A percentile compares a stretch with the other conserved stretches of the same genome.
These are phyloP conservation scores for Oryza coarctata DNA, from an alignment of 176 grass and related monocot species.

Conservation along the genomic window DNA sequence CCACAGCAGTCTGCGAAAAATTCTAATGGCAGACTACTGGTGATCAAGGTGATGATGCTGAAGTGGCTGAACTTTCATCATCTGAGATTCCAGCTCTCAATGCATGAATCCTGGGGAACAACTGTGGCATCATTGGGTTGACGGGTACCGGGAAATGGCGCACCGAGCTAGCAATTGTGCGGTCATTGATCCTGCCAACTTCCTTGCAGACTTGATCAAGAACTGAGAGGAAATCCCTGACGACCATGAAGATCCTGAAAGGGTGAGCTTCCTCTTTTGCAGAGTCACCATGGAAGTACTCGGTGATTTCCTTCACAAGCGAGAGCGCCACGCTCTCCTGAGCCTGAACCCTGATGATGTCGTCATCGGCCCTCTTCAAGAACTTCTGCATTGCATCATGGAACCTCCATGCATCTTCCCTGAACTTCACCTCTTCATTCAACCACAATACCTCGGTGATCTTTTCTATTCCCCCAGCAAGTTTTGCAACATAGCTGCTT, in stretches of 20 bases:
- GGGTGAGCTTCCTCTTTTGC: slow-evolving; percentile 91
- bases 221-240: slow-evolving; percentile 79
- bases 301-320: slow-evolving; percentile 89
- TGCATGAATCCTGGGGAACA: slow-evolving; percentile 68
- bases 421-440: slow-evolving; percentile 44
- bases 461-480: slow-evolving; percentile 82
- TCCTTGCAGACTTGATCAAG: slow-evolving; percentile 95
- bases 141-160: slow-evolving; percentile 86
- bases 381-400: slow-evolving; percentile 75
- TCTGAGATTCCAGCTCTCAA: slow-evolving; percentile 76
- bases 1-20: slow-evolving; percentile 25
- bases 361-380: slow-evolving; percentile 69
- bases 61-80: slow-evolving; percentile 68
- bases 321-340: slow-evolving; percentile 90
- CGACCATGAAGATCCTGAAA: slow-evolving; percentile 97
- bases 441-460: slow-evolving; percentile 71
- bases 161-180: slow-evolving; percentile 60
- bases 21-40: slow-evolving; percentile 26
- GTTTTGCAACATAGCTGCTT: slow-evolving; percentile 82
- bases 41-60: slow-evolving; percentile 48
- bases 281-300: slow-evolving; percentile 92
- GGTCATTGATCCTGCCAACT: slow-evolving; percentile 67
- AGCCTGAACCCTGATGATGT: slow-evolving; percentile 78
- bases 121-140: slow-evolving; percentile 75
- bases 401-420: slow-evolving; percentile 54